Evolutionary conservation across 2,329 filamentous ascomycete genomes (phyloP), one percentile per base, ranked within the genome.

Genomic region (Metarhizium sp.): DNA sequence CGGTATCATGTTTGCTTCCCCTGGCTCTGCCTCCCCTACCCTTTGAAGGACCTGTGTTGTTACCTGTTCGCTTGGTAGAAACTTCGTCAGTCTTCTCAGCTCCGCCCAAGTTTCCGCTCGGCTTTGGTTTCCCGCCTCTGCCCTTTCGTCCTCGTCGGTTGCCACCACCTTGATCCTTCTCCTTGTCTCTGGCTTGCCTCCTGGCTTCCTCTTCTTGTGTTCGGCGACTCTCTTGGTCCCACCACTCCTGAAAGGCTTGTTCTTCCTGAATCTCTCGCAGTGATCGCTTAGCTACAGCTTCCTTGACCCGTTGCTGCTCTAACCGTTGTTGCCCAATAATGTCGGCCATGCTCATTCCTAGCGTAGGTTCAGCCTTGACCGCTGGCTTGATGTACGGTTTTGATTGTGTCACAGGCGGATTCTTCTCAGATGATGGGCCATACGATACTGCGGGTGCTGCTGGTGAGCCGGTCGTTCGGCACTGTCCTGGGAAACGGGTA

Each of bases 191-290:
- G 38, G 65, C 66, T 29, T 69, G 65, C 51, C 72, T 68, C 48
- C 71, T 66, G 3, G 77, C 76, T 58, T 81, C 80, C 58, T 84
- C 83, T 61, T 86, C 82, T 60, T 86, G 85, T 42, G 87, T 81
- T 32, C 88, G 78, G 57, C 79, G 79, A 63, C 86, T 90, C 69
- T 96, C 92, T 59, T 88, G 85, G 61, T 95, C 90, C 91, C 91
- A 96, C 91, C 92, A 96, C 67, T 95, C 86, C 67, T 96, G 90
- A 67, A 99, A 99, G 52, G 90, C 90, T 67, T 99, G 94, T 71
- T 99, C 94, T 61, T 94, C 85, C 68, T 99, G 94, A 57, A 99
- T 99, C 59, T 97, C 94, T 65, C 95, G 86, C 34, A 99, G 74
- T 59, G 89, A 94, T 55, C 92, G 82, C 72, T 95, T 96, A 2